Base-by-base conservation (phyloP, 192 early-diverging fungal genomes). In the Backusella liffmaniae region DNA sequence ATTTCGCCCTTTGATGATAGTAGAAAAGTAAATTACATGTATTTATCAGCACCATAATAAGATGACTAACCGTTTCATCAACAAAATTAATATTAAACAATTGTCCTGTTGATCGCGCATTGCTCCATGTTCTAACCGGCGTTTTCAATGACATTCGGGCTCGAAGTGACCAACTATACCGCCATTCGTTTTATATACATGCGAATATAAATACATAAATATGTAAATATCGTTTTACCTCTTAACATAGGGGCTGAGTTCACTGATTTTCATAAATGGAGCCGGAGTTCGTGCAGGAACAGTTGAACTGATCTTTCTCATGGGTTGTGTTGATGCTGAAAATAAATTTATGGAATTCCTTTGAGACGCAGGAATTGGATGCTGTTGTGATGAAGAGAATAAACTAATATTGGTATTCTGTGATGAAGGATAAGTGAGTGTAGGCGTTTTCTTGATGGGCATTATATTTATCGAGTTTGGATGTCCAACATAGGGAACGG, bases 41-140 rank as follows among this genome's bases (percentile, higher is more conserved):
- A 5, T 23, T 15, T 9, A 34, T 13, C n/a, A 49, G 1, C 34
- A 67, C 9, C 59, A 86, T 3, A 32, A 32, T 32, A 3, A 32
- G 3, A 32, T 32, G 32, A 32, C 90, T 82, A 85, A 94, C 95
- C 53, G 88, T 89, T 70, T 96, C 90, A 81, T 99, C 98, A n/a
- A 93, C 84, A 30, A 99, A 86, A 29, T 90, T 94, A 46, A 95
- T 89, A 82, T 88, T 94, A 79, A 99, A 99, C 8, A 98, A 88
- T 67, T 89, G 88, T 15, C 98, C 98, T 8, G 89, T 86, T 32
- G 92, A 94, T 15, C 83, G 84, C 12, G 80, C 77, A 81, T 97
- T 98, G 73, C 77, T 86, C 93, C 93, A 99, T 42, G 80, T 80
- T 66, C 88, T 91, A 66, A 99, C 91, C 16, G 92, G 87, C 5